Evolutionary conservation across 495 filamentous ascomycete species (phyloP).

Genomic region (Ramalina intermedia): DNA sequence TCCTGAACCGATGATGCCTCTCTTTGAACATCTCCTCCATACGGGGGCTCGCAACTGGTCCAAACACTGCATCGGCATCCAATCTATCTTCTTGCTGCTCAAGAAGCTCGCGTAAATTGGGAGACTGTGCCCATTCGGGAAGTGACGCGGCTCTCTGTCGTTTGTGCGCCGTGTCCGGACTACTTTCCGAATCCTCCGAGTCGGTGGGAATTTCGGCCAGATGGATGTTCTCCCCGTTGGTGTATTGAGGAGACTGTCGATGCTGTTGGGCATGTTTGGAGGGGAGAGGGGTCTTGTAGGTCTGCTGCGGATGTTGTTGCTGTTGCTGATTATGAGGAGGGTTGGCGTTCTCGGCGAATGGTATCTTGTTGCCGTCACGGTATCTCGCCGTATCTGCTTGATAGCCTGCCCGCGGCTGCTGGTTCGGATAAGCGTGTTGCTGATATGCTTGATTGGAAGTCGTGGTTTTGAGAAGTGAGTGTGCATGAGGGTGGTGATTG

Average conservation of each 20-base stretch:
- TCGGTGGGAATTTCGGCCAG: constrained; percentile 91
- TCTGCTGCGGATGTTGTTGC: constrained; percentile 18
- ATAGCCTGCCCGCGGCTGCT: constrained; percentile 45
- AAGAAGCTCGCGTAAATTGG: constrained; percentile 55
- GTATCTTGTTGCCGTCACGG: constrained; percentile 64
- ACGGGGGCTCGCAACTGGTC: constrained; percentile 66
- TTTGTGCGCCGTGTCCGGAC: constrained; percentile 66
- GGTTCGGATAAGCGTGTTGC: constrained; percentile 32
- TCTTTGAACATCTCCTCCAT: constrained; percentile 95
- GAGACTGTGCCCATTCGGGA: constrained; percentile 74
- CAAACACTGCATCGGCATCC: constrained; percentile 81
- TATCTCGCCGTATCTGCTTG: constrained; percentile 68
- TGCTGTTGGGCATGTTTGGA: constrained; percentile 37
- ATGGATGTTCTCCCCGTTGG: constrained; percentile 72
- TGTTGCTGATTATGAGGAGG: constrained; percentile 25
- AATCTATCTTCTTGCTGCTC: constrained; percentile 56
- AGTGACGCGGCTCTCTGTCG: constrained; percentile 34
- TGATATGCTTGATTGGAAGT: constrained; percentile 21
- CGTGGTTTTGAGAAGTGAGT: constrained; percentile 11
- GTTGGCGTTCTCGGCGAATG: constrained; percentile 61
- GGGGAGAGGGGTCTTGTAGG: constrained; percentile 41
- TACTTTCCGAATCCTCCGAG: constrained; percentile 78
- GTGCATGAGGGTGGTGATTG: constrained; percentile 24
- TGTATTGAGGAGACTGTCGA: constrained; percentile 47
- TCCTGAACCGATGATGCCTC: constrained; percentile 68